These are phyloP conservation scores for Chlorella sorokiniana DNA, from an alignment of 139 green algal genomes.

Conservation along the genomic window DNA sequence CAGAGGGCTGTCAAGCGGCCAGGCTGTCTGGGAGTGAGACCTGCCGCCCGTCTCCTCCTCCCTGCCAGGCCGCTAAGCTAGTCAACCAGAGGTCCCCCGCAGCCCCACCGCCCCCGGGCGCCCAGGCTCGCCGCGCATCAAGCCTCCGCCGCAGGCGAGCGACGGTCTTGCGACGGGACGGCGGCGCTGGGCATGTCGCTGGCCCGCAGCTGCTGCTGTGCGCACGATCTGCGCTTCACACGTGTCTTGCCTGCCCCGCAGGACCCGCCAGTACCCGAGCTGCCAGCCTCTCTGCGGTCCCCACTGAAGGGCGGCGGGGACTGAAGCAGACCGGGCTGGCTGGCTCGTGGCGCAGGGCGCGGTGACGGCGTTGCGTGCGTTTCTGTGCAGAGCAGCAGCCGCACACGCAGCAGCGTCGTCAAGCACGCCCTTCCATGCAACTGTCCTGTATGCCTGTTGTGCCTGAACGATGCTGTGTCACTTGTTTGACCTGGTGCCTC, in stretches of 20 bases:
- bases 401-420: too few relatives aligned
- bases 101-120: slow-evolving; percentile 7
- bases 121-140: background rate
- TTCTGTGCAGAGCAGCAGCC: too few relatives aligned
- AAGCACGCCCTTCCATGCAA: too few relatives aligned
- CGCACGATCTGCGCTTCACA: background rate
- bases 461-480: too few relatives aligned
- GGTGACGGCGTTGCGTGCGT: too few relatives aligned
- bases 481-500: too few relatives aligned
- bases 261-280: slow-evolving; percentile 7
- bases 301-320: background rate
- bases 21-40: background rate
- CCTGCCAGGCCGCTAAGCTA: slow-evolving; percentile 13
- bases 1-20: background rate
- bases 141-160: slow-evolving; percentile 1
- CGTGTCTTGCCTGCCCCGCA: background rate
- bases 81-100: slow-evolving; percentile 6
- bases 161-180: background rate
- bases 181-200: background rate
- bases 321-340: background rate
- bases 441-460: too few relatives aligned
- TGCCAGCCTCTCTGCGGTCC: background rate
- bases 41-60: background rate
- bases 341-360: too few relatives aligned
- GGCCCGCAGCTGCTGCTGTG: background rate